Conservation (phyloP, 1,139 yeast species). For the Protomyces macrosporus region DNA sequence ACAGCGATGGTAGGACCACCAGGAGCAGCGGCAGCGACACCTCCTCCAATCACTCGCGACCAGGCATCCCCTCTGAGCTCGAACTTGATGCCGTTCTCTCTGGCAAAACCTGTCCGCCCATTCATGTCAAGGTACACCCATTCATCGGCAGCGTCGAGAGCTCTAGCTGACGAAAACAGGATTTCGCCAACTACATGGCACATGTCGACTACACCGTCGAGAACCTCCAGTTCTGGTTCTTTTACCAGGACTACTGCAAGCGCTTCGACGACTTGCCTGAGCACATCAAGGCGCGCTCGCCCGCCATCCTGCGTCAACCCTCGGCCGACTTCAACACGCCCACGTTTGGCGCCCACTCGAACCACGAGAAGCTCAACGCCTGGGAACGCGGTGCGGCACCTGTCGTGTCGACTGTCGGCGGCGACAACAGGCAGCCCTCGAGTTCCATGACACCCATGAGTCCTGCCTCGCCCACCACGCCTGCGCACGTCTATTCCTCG, state of each 20-base stretch:
- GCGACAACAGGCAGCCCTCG: background rate
- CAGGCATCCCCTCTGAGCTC: background rate
- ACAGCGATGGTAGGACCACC: background rate
- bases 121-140: background rate
- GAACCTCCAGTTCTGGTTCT: background rate
- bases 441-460: background rate
- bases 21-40: background rate
- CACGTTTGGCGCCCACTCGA: background rate
- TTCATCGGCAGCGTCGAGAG: background rate
- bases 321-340: background rate
- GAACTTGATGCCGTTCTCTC: background rate
- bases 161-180: background rate
- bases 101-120: background rate
- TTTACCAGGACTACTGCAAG: background rate
- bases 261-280: background rate
- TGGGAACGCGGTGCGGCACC: background rate
- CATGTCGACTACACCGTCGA: background rate
- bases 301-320: background rate
- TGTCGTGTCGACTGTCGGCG: too few species aligned
- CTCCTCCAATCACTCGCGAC: background rate
- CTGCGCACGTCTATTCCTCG: background rate
- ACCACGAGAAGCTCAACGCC: background rate
- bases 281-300: background rate
- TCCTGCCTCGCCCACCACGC: background rate
- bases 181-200: background rate